phyloP scores from a whole-genome alignment of 306 rosid species.

The Citrullus amarus region DNA sequence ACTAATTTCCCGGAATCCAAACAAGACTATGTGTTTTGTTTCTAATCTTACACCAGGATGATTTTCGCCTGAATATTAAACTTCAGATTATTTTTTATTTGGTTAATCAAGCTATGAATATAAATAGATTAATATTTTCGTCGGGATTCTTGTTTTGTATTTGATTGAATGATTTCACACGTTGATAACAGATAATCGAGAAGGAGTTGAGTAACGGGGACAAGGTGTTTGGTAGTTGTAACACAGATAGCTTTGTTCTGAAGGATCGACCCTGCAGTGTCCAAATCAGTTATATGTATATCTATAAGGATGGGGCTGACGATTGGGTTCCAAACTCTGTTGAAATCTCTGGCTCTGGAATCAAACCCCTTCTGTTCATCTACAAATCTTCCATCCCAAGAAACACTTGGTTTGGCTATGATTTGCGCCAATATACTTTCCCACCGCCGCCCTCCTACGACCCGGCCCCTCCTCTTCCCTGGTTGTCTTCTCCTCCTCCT shows the following conservation, averaged over 20 bases:
- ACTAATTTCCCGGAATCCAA: neutral
- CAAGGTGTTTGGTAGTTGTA: neutral
- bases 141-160: neutral
- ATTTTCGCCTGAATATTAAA: neutral
- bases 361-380: neutral
- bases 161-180: neutral
- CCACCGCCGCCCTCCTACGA: neutral
- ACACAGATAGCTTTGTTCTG: neutral
- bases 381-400: constrained; percentile 2
- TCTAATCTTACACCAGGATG: neutral
- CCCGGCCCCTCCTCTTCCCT: neutral
- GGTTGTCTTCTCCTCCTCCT: neutral
- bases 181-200: neutral
- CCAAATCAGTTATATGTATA: neutral
- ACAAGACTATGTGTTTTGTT: neutral
- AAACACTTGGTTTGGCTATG: constrained; percentile 7
- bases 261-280: neutral
- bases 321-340: constrained; percentile 8
- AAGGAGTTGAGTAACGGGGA: neutral
- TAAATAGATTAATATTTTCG: neutral
- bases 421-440: neutral
- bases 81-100: neutral
- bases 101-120: neutral
- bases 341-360: constrained; percentile 4
- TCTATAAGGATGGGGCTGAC: neutral